Conservation (phyloP, 139 green algal genomes). For the Coelastrella sp. region DNA sequence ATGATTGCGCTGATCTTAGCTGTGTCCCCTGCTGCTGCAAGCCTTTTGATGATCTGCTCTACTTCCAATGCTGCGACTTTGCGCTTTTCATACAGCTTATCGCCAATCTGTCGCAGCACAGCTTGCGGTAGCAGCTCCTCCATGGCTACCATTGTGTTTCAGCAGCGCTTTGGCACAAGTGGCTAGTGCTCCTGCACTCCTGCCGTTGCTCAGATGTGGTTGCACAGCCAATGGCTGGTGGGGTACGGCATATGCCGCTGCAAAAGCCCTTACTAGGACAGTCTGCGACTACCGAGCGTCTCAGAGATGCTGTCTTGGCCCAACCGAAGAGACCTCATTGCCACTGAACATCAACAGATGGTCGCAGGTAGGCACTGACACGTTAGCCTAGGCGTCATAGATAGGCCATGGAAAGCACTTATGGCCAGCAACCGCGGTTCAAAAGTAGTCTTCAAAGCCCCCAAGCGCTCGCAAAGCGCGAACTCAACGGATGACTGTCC, state of each 20-base stretch:
- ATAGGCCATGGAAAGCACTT: too few relatives aligned
- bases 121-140: constrained; percentile 68
- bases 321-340: background rate
- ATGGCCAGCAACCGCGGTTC: too few relatives aligned
- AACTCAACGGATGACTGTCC: too few relatives aligned
- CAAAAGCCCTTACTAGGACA: too few relatives aligned
- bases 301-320: too few relatives aligned
- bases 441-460: too few relatives aligned
- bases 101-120: constrained; percentile 72
- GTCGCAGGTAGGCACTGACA: background rate
- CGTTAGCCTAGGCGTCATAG: too few relatives aligned
- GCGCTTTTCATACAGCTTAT: constrained; percentile 94
- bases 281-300: too few relatives aligned
- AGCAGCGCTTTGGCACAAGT: background rate
- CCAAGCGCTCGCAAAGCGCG: too few relatives aligned
- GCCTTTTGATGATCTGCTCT: constrained; percentile 75
- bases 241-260: too few relatives aligned
- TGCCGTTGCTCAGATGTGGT: background rate
- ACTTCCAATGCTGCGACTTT: constrained; percentile 73
- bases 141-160: constrained; percentile 38
- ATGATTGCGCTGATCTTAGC: constrained; percentile 74
- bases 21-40: constrained; percentile 64
- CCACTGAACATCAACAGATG: background rate
- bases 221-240: too few relatives aligned
- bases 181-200: background rate